These are phyloP conservation scores for Hyaloscypha hepaticicola DNA, from an alignment of 495 filamentous ascomycete genomes.

Conservation along the genomic window DNA sequence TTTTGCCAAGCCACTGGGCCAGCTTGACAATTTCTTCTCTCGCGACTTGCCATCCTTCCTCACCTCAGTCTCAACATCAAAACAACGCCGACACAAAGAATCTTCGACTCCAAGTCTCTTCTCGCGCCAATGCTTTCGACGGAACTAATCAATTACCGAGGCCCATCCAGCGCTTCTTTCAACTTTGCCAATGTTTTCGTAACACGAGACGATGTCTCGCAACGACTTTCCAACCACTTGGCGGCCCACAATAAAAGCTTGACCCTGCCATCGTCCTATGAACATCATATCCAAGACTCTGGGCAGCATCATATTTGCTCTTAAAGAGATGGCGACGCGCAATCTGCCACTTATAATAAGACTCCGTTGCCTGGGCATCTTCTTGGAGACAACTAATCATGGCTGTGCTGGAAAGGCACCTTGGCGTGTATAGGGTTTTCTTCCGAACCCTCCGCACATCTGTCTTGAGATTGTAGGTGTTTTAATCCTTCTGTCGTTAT, in stretches of 20 bases:
- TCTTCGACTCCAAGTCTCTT: too few relatives aligned
- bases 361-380: slow-evolving; percentile 3
- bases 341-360: slow-evolving; percentile 11
- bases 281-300: slow-evolving; percentile 10
- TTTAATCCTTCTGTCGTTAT: background rate
- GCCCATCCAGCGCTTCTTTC: background rate
- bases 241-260: slow-evolving; percentile 13
- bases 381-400: slow-evolving; percentile 10
- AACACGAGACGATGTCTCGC: slow-evolving; percentile 15
- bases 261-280: slow-evolving; percentile 7
- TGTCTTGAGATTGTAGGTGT: slow-evolving; percentile 9
- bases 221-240: slow-evolving; percentile 6
- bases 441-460: slow-evolving; percentile 3
- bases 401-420: slow-evolving; percentile 17
- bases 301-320: slow-evolving; percentile 11
- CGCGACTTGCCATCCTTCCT: too few relatives aligned
- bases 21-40: too few relatives aligned
- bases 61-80: too few relatives aligned
- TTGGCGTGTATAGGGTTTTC: slow-evolving; percentile 5
- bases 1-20: too few relatives aligned
- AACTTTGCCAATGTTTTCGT: slow-evolving; percentile 18
- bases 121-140: too few relatives aligned
- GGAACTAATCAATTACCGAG: too few relatives aligned
- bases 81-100: too few relatives aligned
- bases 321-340: slow-evolving; percentile 12